A percentile compares a stretch with the other conserved stretches of the same genome.
Conservation (phyloP, 2,329 filamentous ascomycete species). For the Lecanicillium sp. region DNA sequence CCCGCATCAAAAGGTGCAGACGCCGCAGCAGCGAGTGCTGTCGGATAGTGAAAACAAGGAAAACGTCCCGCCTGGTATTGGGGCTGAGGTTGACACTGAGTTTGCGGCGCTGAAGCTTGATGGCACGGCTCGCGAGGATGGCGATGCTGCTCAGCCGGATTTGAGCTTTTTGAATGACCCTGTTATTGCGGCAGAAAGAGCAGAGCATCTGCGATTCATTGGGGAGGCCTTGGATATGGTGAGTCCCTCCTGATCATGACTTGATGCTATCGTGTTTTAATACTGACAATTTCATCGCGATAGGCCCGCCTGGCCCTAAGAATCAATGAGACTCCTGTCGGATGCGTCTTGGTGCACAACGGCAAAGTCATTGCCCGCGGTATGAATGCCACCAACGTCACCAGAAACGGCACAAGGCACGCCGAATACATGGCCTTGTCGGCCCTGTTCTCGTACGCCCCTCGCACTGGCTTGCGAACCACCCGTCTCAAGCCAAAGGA, state of each 20-base stretch:
- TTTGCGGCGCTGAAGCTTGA: slow-evolving; percentile 4
- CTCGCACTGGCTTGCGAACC: slow-evolving; percentile 19
- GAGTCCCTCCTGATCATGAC: slow-evolving; percentile 17
- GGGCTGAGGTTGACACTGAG: neutral
- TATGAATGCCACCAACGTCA: slow-evolving; percentile 95
- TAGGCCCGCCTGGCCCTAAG: slow-evolving; percentile 79
- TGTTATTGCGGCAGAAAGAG: slow-evolving; percentile 22
- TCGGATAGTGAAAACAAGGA: slow-evolving; percentile 6
- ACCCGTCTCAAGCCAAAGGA: slow-evolving; percentile 26
- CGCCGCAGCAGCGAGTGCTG: neutral
- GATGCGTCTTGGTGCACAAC: slow-evolving; percentile 83
- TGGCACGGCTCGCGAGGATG: neutral
- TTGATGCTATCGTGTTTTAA: slow-evolving; percentile 5
- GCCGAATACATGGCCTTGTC: slow-evolving; percentile 87
- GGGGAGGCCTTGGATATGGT: slow-evolving; percentile 83
- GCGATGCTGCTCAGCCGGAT: slow-evolving; percentile 1
- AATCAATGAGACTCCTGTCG: slow-evolving; percentile 90
- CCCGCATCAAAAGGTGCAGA: slow-evolving; percentile 28
- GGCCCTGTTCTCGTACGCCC: slow-evolving; percentile 40
- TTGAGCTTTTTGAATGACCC: slow-evolving; percentile 16
- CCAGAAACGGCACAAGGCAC: slow-evolving; percentile 84
- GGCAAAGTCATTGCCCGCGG: slow-evolving; percentile 75
- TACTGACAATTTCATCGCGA: slow-evolving; percentile 13
- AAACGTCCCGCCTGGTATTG: slow-evolving; percentile 8
- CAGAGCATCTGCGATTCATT: slow-evolving; percentile 55